Base-by-base conservation (phyloP, 116 monocot genomes). In the Cymodocea nodosa region DNA sequence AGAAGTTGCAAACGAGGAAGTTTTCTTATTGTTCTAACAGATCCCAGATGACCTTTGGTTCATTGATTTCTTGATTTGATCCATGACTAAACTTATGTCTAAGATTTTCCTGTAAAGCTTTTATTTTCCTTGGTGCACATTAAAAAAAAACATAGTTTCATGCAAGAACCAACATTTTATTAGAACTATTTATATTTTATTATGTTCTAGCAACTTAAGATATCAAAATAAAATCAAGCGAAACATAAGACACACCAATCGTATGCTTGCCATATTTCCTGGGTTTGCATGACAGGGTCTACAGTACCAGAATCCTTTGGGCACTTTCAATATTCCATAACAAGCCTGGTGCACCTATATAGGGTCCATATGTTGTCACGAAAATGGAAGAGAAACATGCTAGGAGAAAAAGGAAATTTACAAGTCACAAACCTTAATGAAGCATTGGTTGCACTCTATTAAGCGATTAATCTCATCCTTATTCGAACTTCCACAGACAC, bases 321-420 rank as follows among this genome's bases (percentile, higher is more conserved):
- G 92, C 64, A 82, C 62, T 78, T 77, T 82, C 67, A 78, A 68
- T 69, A 89, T 76, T 72, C 98, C 98, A 82, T 98, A 98, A 73
- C 98, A 98, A 54, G 92, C 92, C 59, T 92, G 92, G 61, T 98
- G 98, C 13, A 98, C 92, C 98, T 98, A 58, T 35, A 44, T 22
- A 48, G 24, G 49, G 40, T 37, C 0, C 18, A 17, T 62, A 62
- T 37, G 37, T 18, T 51, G 40, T 20, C 20, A 17, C 23, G 54
- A 65, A 30, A 63, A 62, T 62, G 25, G 25, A 34, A 51, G 4
- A 51, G 8, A 62, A 65, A 15, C 18, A 69, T 35, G 40, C 25
- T 22, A 70, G 18, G 7, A 50, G 14, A 4, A 25, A 3, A 63
- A 68, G 25, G 48, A 64, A 60, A 23, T 22, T 39, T 51, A 16